These are phyloP conservation scores for Amanita phalloides DNA, from an alignment of 768 basidiomycete species.

Conservation along the genomic window DNA sequence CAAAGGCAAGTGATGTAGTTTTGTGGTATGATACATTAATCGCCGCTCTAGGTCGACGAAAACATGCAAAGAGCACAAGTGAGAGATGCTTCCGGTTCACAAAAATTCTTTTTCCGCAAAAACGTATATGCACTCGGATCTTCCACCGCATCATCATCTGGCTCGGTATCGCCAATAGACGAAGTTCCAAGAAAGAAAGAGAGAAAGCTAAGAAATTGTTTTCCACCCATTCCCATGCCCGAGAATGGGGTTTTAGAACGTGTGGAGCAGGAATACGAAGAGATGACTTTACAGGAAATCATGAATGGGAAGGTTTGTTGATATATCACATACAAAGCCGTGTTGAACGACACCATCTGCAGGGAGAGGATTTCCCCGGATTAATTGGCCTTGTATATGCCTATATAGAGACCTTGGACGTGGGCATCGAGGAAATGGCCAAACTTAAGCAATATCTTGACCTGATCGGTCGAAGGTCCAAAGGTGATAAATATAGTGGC, in stretches of 20 bases:
- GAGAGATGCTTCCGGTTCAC: conserved; percentile 62
- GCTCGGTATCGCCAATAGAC: conserved; percentile 25
- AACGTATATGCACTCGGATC: conserved; percentile 55
- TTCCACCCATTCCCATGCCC: conserved; percentile 45
- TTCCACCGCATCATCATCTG: conserved; percentile 35
- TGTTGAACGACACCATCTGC: background rate
- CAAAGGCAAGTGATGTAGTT: conserved; percentile 48
- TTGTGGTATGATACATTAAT: background rate
- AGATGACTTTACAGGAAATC: conserved; percentile 88
- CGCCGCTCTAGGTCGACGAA: conserved; percentile 70
- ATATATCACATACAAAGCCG: background rate
- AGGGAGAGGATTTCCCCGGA: conserved; percentile 67
- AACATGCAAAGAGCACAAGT: conserved; percentile 90
- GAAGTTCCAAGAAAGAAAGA: conserved; percentile 37
- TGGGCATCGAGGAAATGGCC: conserved; percentile 44
- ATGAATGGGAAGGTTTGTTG: conserved; percentile 78
- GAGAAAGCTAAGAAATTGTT: conserved; percentile 64
- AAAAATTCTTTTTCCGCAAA: conserved; percentile 87
- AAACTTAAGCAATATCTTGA: conserved; percentile 73
- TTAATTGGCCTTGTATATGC: conserved; percentile 70
- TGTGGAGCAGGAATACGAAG: conserved; percentile 79
- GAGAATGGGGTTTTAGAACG: conserved; percentile 31
- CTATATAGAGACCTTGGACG: conserved; percentile 81
- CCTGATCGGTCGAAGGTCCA: conserved; percentile 65
- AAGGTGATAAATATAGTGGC: conserved; percentile 36